Percentiles rank a stretch among this genome's conserved stretches.
phyloP scores from a whole-genome alignment of 345 rosid genomes.

The Eucalyptus erythrocorys region DNA sequence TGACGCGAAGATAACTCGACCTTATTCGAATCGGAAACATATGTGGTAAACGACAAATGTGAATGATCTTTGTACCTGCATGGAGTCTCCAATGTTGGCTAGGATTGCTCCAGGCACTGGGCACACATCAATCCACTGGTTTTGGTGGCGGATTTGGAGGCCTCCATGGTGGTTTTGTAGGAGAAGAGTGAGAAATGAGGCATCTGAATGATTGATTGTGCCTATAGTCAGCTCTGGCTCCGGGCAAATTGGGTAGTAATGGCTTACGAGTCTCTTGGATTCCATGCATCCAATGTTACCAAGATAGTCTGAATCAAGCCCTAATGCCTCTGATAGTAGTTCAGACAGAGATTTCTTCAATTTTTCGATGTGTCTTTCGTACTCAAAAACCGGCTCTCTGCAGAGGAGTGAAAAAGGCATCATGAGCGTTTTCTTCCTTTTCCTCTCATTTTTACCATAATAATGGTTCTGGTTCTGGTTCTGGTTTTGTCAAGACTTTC shows the following conservation, averaged over 20 bases:
- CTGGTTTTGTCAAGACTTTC: background rate
- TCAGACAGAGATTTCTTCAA: background rate
- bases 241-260: background rate
- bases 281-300: background rate
- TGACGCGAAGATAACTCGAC: background rate
- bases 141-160: background rate
- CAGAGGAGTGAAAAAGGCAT: background rate
- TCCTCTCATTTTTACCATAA: background rate
- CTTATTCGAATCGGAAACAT: background rate
- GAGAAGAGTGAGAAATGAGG: background rate
- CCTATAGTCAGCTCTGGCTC: background rate
- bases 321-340: background rate
- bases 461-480: background rate
- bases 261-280: background rate
- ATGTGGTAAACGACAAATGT: background rate
- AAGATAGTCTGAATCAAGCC: background rate
- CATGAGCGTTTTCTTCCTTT: background rate
- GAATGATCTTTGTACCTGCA: background rate
- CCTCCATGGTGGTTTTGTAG: background rate
- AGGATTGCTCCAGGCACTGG: background rate
- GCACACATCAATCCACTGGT: background rate
- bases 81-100: background rate
- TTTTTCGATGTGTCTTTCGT: background rate
- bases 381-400: background rate
- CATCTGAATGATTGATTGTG: background rate